Conservation (phyloP, 2,329 filamentous ascomycete species). For the Aspergillus oerlinghausenensis region DNA sequence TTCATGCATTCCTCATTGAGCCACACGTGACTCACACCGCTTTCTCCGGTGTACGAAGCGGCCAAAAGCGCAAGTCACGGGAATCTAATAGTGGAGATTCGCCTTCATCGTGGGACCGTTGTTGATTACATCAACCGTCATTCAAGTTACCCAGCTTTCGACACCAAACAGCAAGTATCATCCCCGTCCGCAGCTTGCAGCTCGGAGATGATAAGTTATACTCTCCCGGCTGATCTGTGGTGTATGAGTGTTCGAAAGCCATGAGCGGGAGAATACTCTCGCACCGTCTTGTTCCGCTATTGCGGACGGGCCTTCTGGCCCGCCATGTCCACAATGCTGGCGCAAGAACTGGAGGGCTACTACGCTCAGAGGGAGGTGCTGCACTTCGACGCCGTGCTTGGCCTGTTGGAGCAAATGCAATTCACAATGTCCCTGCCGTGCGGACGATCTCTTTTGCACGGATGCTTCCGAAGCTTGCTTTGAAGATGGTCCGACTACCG, state of each 20-base stretch:
- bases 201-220: conserved; percentile 19
- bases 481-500: conserved; percentile 82
- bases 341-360: conserved; percentile 63
- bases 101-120: background rate
- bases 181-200: conserved; percentile 10
- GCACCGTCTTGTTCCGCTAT: conserved; percentile 63
- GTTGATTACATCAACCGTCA: background rate
- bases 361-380: conserved; percentile 61
- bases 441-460: conserved; percentile 64
- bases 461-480: conserved; percentile 75
- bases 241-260: conserved; percentile 39
- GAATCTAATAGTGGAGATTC: conserved; percentile 9
- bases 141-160: background rate
- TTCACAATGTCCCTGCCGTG: conserved; percentile 71
- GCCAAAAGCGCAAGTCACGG: conserved; percentile 33
- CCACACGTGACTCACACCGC: conserved; percentile 29
- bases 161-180: conserved; percentile 3
- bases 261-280: conserved; percentile 74
- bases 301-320: conserved; percentile 56
- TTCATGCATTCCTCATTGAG: conserved; percentile 6
- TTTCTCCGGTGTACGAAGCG: conserved; percentile 25
- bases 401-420: conserved; percentile 71
- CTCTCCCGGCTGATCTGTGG: conserved; percentile 10
- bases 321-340: conserved; percentile 60
- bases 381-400: conserved; percentile 63